Evolutionary conservation across 1,284 basidiomycete genomes (phyloP).

Genomic region (Exobasidium rhododendri): DNA sequence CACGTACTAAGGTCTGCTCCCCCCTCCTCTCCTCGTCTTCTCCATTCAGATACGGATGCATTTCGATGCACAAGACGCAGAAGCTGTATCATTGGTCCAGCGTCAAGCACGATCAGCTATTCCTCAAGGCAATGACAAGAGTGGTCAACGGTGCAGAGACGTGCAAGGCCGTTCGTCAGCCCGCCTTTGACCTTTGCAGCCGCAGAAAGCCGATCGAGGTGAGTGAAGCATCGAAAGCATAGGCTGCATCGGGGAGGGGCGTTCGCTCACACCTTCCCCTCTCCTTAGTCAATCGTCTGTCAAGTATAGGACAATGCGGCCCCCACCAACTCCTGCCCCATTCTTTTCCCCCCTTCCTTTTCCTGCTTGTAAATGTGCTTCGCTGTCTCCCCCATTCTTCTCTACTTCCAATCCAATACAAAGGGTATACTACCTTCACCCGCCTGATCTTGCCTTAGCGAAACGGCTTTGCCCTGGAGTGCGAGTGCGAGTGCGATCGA

Average conservation of each 20-base stretch:
- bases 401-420: not conserved
- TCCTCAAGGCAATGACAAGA: not conserved
- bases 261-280: too few relatives aligned
- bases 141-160: not conserved
- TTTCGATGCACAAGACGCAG: slow-evolving; percentile 5
- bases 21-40: too few relatives aligned
- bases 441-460: too few relatives aligned
- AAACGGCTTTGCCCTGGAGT: too few relatives aligned
- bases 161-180: not conserved
- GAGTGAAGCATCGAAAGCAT: too few relatives aligned
- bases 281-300: too few relatives aligned
- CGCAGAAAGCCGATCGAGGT: not conserved
- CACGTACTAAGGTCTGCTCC: too few relatives aligned
- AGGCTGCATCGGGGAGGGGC: too few relatives aligned
- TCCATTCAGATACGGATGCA: slow-evolving; percentile 6
- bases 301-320: too few relatives aligned
- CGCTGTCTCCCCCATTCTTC: not conserved
- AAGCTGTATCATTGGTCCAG: not conserved
- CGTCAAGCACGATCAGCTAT: not conserved
- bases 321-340: not conserved
- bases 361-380: not conserved
- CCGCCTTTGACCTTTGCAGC: not conserved
- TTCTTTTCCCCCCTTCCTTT: not conserved
- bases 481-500: not conserved
- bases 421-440: too few relatives aligned